These are phyloP conservation scores for Helianthus annuus DNA, from an alignment of 129 eudicot genomes.

Conservation along the genomic window HanXRQr2.0-SUNRISE NC_035447.2:73636977-73637476, in stretches of 20 bases:
- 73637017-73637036: too few species aligned
- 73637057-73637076: too few species aligned
- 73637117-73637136: too few species aligned
- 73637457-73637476: not conserved
- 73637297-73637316: not conserved
- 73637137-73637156: too few species aligned
- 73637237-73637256: not conserved
- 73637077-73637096: too few species aligned
- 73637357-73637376: not conserved
- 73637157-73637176: too few species aligned
- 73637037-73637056: too few species aligned
- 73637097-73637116: too few species aligned
- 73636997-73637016: too few species aligned
- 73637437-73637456: not conserved
- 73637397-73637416: not conserved
- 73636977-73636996: too few species aligned
- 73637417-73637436: not conserved
- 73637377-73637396: not conserved
- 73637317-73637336: not conserved
- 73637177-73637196: too few species aligned
- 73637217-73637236: not conserved
- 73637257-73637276: not conserved
- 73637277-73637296: not conserved
- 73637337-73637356: not conserved
- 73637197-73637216: not conserved